Conservation (phyloP, 768 basidiomycete species). For the Antrodiella citrinella region DNA sequence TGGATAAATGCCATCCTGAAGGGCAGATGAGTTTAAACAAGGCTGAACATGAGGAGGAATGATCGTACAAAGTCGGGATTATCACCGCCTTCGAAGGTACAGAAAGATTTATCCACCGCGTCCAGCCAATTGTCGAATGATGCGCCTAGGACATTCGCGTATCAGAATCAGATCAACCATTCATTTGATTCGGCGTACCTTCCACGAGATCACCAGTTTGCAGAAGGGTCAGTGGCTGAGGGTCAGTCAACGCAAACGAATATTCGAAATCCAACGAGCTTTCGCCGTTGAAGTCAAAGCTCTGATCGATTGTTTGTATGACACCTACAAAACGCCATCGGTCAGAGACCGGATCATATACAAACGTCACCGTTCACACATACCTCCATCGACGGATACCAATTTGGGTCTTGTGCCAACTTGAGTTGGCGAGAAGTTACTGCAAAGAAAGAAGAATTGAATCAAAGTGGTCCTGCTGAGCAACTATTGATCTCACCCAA, state of each 20-base stretch:
- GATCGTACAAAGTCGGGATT: slow-evolving; percentile 18
- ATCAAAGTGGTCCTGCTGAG: no score
- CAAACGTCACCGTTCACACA: no score
- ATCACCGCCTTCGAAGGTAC: slow-evolving; percentile 39
- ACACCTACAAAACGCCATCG: slow-evolving; percentile 21
- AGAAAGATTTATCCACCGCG: slow-evolving; percentile 34
- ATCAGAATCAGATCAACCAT: not conserved
- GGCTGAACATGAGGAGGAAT: not conserved
- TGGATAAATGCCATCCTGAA: slow-evolving; percentile 33
- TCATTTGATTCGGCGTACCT: slow-evolving; percentile 2
- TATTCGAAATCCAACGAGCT: slow-evolving; percentile 71
- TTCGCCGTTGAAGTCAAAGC: slow-evolving; percentile 49
- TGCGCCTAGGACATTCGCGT: slow-evolving; percentile 23
- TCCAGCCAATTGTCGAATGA: slow-evolving; percentile 39
- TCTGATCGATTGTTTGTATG: slow-evolving; percentile 32
- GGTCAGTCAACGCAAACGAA: slow-evolving; percentile 37
- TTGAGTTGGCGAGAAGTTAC: slow-evolving; percentile 32
- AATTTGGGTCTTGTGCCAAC: slow-evolving; percentile 32
- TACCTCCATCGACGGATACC: slow-evolving; percentile 29
- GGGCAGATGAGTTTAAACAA: no score
- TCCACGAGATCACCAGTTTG: slow-evolving; percentile 16
- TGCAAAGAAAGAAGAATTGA: no score
- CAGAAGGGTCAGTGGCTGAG: slow-evolving; percentile 15
- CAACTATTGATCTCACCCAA: slow-evolving; percentile 7
- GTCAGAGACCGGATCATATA: no score